Evolutionary conservation across 495 filamentous ascomycete genomes (phyloP).

Genomic region (Chlorociboria aeruginascens): DNA sequence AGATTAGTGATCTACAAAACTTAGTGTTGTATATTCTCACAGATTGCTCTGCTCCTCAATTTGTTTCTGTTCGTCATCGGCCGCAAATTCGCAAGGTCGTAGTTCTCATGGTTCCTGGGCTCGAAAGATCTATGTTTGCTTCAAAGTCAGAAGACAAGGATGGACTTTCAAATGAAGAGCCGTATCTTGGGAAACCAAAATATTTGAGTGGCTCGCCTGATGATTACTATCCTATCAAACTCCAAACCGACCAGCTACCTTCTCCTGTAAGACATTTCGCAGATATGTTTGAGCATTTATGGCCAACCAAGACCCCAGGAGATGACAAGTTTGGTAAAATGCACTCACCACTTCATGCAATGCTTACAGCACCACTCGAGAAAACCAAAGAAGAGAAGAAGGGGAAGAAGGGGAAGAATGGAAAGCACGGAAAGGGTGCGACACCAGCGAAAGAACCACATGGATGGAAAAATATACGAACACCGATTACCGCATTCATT

Average conservation of each 20-base stretch:
- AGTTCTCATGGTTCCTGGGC: constrained; percentile 84
- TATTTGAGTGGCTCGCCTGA: constrained; percentile 29
- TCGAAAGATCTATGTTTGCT: constrained; percentile 78
- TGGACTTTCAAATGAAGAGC: neutral
- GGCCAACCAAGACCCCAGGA: constrained; percentile 78
- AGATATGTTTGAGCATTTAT: constrained; percentile 76
- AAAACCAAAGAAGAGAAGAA: constrained; percentile 49
- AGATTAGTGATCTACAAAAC: constrained; percentile 65
- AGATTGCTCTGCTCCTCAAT: constrained; percentile 73
- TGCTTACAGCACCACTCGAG: constrained; percentile 59
- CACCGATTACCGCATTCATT: constrained; percentile 66
- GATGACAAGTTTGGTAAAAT: constrained; percentile 69
- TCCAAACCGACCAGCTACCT: constrained; percentile 49
- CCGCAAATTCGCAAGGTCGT: constrained; percentile 71
- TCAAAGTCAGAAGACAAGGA: neutral
- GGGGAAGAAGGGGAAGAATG: constrained; percentile 24
- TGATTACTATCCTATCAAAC: constrained; percentile 60
- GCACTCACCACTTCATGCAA: constrained; percentile 70
- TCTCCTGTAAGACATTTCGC: constrained; percentile 54
- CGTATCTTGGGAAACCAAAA: neutral
- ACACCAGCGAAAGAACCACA: constrained; percentile 45
- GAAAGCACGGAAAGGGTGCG: constrained; percentile 23
- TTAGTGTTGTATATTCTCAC: constrained; percentile 83
- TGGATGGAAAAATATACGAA: constrained; percentile 54
- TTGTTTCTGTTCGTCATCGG: constrained; percentile 71